Percentiles rank a stretch among this genome's conserved stretches.
Evolutionary conservation across 2,329 filamentous ascomycete species (phyloP).

Genomic region (Phoma sp.): DNA sequence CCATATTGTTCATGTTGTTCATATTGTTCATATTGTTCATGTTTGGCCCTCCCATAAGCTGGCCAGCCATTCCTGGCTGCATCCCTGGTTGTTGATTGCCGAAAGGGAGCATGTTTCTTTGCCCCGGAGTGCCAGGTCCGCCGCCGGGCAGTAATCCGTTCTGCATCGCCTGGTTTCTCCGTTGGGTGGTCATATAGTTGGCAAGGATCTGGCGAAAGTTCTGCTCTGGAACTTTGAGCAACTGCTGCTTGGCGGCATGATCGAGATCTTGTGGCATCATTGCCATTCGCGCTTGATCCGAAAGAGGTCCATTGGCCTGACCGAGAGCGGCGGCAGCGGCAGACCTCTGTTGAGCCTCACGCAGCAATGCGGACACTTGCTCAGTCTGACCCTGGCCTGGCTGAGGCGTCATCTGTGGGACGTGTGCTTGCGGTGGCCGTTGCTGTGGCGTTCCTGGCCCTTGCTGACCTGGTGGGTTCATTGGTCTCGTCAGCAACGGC

Average conservation of each 20-base stretch:
- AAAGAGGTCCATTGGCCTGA: conserved; percentile 36
- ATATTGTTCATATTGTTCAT: conserved; percentile 37
- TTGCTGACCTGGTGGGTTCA: conserved; percentile 54
- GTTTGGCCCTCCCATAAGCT: conserved; percentile 37
- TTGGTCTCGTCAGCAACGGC: conserved; percentile 57
- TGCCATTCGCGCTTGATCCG: conserved; percentile 39
- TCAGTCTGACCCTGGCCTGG: conserved; percentile 37
- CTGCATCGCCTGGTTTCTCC: conserved; percentile 31
- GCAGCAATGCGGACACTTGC: conserved; percentile 36
- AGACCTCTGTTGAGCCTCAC: conserved; percentile 45
- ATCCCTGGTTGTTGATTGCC: conserved; percentile 33
- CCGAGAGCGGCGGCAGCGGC: conserved; percentile 36
- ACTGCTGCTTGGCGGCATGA: conserved; percentile 36
- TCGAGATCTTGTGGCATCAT: conserved; percentile 42
- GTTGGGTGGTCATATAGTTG: conserved; percentile 30
- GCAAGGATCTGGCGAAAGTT: conserved; percentile 40
- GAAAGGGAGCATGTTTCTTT: conserved; percentile 38
- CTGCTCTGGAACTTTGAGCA: conserved; percentile 44
- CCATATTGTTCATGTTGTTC: conserved; percentile 32
- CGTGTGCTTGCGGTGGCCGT: conserved; percentile 42
- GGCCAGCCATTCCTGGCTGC: conserved; percentile 30
- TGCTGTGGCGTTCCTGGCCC: conserved; percentile 42
- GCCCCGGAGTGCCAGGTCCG: conserved; percentile 28
- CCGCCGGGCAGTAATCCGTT: conserved; percentile 26
- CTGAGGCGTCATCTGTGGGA: conserved; percentile 45